Evolutionary conservation across 495 filamentous ascomycete species (phyloP), one percentile per base, ranked within the genome.

Genomic region (Physcia stellaris): DNA sequence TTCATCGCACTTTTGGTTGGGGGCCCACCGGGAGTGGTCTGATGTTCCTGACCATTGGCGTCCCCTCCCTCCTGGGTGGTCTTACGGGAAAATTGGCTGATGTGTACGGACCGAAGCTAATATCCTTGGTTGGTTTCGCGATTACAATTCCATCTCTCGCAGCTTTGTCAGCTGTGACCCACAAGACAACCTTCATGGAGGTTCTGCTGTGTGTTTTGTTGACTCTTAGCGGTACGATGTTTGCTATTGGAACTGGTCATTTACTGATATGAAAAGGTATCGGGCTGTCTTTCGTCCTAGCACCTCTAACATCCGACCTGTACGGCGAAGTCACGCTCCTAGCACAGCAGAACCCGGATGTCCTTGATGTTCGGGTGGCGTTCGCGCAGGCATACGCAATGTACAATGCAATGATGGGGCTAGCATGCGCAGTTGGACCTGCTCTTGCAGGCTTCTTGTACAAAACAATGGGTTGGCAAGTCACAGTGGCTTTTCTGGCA

Each of bases 11-110:
- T 4, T 86, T 84, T 45, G 44, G 59, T 42, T 88, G 79, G 76
- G 63, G 64, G 23, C 67, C 80, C 2, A 67, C 69, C 0, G 79
- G 74, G 9, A 79, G 80, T 19, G 83, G 80, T 2, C 54, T 90
- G 13, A 59, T 83, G 10, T 86, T 87, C 54, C 66, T 86, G 3
- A 68, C 78, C 4, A 41, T 82, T 19, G 70, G 78, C 36, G 45
- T 83, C 10, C 78, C 79, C 0, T 68, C 71, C 2, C 71, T 88
- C 43, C 40, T 73, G 15, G 67, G 73, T 2, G 82, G 83, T 0
- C 35, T 80, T 6, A 63, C 77, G 23, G 81, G 83, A n/a, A 45
- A 39, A 21, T 51, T 75, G 10, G 63, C 68, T 12, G 83, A 88
- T 55, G 64, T 60, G n/a, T 69, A 75, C 45, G 75, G 76, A n/a